Conservation (phyloP, 805 yeast species). For the Candida tibetensis region DNA sequence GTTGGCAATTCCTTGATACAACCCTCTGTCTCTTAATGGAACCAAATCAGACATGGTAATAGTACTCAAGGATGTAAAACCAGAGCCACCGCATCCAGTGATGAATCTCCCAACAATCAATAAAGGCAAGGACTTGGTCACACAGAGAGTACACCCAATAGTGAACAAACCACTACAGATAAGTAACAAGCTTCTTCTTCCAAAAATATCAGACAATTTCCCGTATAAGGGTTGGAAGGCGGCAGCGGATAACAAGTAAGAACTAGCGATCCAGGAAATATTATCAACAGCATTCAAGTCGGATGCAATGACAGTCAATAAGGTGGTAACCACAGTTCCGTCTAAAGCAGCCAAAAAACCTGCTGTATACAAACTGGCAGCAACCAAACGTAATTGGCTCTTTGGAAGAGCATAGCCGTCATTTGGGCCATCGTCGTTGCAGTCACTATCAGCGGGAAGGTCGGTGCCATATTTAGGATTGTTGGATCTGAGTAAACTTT, state of each 20-base stretch:
- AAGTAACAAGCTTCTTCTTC: slow-evolving; percentile 51
- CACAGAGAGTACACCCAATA: slow-evolving; percentile 55
- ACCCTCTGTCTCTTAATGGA: slow-evolving; percentile 71
- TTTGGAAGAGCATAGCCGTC: slow-evolving; percentile 29
- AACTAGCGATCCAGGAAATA: slow-evolving; percentile 72
- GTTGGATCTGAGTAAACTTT: slow-evolving; percentile 13
- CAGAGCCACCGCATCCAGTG: slow-evolving; percentile 92
- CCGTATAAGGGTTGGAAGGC: slow-evolving; percentile 76
- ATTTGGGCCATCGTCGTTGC: slow-evolving; percentile 12
- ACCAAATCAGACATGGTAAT: slow-evolving; percentile 76
- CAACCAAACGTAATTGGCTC: slow-evolving; percentile 26
- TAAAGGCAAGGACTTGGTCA: slow-evolving; percentile 43
- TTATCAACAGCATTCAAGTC: slow-evolving; percentile 62
- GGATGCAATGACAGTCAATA: slow-evolving; percentile 63
- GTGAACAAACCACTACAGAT: slow-evolving; percentile 56
- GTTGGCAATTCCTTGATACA: slow-evolving; percentile 81
- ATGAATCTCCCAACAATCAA: slow-evolving; percentile 63
- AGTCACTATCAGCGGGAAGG: neutral
- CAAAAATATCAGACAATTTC: slow-evolving; percentile 68
- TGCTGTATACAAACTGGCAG: slow-evolving; percentile 34
- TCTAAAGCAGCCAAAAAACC: slow-evolving; percentile 64
- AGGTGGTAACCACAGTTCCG: slow-evolving; percentile 62
- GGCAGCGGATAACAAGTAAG: slow-evolving; percentile 64
- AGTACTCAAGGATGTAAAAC: slow-evolving; percentile 71
- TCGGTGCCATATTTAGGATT: slow-evolving; percentile 15